A percentile compares a stretch with the other conserved stretches of the same genome.
Conservation (phyloP, 768 basidiomycete genomes). For the Amanita rubescens region DNA sequence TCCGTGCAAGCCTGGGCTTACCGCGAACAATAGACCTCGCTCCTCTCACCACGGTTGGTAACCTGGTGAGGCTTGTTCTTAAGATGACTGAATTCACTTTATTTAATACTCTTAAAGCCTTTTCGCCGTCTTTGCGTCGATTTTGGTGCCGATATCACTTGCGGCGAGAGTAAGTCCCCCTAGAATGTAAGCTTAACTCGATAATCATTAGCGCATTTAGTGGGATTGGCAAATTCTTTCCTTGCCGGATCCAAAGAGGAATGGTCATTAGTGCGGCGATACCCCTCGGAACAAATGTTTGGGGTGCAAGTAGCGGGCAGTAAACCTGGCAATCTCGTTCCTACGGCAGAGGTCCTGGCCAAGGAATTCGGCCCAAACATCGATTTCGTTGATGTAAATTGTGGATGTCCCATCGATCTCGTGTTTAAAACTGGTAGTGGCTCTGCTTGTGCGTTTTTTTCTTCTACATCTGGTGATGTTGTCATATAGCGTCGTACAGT, state of each 20-base stretch:
- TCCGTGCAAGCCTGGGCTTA: neutral
- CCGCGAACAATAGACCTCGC: constrained; percentile 26
- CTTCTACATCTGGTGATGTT: neutral
- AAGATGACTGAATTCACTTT: neutral
- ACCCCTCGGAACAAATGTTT: constrained; percentile 80
- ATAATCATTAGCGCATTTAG: constrained; percentile 25
- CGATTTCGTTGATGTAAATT: constrained; percentile 94
- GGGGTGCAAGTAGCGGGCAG: constrained; percentile 92
- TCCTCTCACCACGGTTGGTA: constrained; percentile 93
- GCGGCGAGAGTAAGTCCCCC: constrained; percentile 70
- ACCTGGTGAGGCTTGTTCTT: constrained; percentile 53
- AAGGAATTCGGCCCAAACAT: constrained; percentile 57
- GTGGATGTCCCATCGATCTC: constrained; percentile 95
- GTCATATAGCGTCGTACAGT: constrained; percentile 37
- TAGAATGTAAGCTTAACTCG: neutral
- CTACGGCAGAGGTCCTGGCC: constrained; percentile 75
- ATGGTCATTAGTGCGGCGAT: constrained; percentile 88
- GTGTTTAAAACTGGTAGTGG: constrained; percentile 91
- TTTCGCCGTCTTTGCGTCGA: constrained; percentile 86
- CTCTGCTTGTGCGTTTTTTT: constrained; percentile 63
- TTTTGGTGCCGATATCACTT: constrained; percentile 90
- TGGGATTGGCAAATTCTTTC: constrained; percentile 93
- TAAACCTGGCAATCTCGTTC: constrained; percentile 69
- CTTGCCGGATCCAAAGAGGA: constrained; percentile 85
- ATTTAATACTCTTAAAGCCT: constrained; percentile 41